These are phyloP conservation scores for Neoboletus brunneissimus DNA, from an alignment of 768 basidiomycete genomes.

Conservation along the genomic window DNA sequence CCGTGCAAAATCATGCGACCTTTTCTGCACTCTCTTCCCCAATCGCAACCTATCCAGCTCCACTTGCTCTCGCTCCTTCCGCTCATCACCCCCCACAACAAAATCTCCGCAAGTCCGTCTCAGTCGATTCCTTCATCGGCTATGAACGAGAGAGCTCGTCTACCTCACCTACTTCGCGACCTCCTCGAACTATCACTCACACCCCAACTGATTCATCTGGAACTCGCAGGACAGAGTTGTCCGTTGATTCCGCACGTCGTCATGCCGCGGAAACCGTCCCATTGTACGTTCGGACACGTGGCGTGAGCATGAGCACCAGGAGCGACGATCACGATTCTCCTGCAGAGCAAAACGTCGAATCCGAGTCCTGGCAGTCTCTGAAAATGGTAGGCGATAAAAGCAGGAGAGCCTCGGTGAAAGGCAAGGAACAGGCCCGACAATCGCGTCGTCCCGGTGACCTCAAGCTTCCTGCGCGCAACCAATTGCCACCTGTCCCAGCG, in stretches of 20 bases:
- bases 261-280: constrained; percentile 26
- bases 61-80: constrained; percentile 10
- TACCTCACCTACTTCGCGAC: constrained; percentile 32
- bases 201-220: constrained; percentile 36
- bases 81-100: constrained; percentile 26
- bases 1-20: constrained; percentile 40
- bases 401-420: constrained; percentile 48
- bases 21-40: constrained; percentile 44
- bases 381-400: constrained; percentile 41
- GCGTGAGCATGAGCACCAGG: constrained; percentile 52
- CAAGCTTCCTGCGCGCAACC: constrained; percentile 57
- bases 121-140: constrained; percentile 71
- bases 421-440: constrained; percentile 41
- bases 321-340: constrained; percentile 41
- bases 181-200: constrained; percentile 38
- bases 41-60: constrained; percentile 10
- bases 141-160: constrained; percentile 39
- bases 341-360: constrained; percentile 46
- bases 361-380: constrained; percentile 49
- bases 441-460: constrained; percentile 56
- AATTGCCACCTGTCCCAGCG: constrained; percentile 34
- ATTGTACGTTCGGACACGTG: constrained; percentile 48
- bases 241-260: constrained; percentile 26
- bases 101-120: constrained; percentile 67
- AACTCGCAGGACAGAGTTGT: constrained; percentile 28